These are phyloP conservation scores for Lignosus rhinocerotis DNA, from an alignment of 1,284 basidiomycete genomes.

Conservation along the genomic window DNA sequence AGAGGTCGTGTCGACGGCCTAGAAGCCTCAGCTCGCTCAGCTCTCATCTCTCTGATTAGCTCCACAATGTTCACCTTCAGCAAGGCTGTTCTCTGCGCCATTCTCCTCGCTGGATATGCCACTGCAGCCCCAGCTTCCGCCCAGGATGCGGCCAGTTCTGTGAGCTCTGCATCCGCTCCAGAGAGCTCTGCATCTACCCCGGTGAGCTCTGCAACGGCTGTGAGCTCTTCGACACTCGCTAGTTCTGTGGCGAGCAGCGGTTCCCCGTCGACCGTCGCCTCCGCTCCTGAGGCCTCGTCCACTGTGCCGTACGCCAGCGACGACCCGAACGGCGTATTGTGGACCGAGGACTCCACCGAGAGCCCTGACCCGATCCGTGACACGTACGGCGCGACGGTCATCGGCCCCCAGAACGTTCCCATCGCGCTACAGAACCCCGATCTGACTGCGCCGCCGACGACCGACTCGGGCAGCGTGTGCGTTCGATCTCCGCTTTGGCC, in stretches of 20 bases:
- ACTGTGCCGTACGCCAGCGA: constrained; percentile 51
- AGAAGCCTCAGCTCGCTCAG: constrained; percentile 20
- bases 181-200: background rate
- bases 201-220: background rate
- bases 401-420: constrained; percentile 57
- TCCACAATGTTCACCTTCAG: constrained; percentile 23
- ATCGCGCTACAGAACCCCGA: constrained; percentile 63
- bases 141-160: background rate
- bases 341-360: constrained; percentile 29
- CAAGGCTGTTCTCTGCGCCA: constrained; percentile 23
- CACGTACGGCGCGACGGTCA: constrained; percentile 48
- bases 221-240: background rate
- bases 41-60: constrained; percentile 6
- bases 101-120: constrained; percentile 19
- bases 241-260: background rate
- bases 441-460: constrained; percentile 61
- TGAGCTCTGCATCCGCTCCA: background rate
- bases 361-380: constrained; percentile 39
- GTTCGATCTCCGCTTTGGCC: constrained; percentile 24
- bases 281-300: constrained; percentile 13
- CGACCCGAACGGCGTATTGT: constrained; percentile 52
- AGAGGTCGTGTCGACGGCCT: background rate
- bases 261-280: constrained; percentile 4
- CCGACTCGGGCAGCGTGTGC: constrained; percentile 64
- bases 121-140: constrained; percentile 19